Evolutionary conservation across 2,329 filamentous ascomycete species (phyloP), one percentile per base, ranked within the genome.

Genomic region (Stagonosporopsis tanaceti): DNA sequence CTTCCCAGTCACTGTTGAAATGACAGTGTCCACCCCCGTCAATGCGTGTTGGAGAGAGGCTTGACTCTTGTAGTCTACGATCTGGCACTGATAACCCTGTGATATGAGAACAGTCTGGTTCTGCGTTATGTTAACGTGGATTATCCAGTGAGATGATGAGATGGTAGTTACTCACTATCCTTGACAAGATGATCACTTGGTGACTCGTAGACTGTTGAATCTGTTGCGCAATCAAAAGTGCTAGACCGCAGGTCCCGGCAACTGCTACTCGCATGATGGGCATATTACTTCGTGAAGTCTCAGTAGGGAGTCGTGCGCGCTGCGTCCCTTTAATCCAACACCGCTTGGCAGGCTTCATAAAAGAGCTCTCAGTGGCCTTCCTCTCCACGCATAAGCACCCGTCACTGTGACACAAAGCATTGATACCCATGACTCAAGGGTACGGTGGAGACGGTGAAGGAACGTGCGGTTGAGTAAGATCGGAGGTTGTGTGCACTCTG

Each of bases 21-120:
- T 89, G 65, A 92, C 85, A 11, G 91, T 83, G 73, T 93, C 88
- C 39, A 91, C 84, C 9, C 90, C 90, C 55, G 84, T 83, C n/a
- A 93, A 82, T 8, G 85, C 83, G 71, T 87, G 91, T 14, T 80
- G 80, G 25, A 93, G 81, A 39, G 82, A 82, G 1, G 82, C 78
- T 30, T 81, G 74, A 60, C 86, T 79, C 61, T 81, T 76, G 72
- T 92, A 93, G 77, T 92, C 81, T n/a, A 92, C 87, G 38, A 85
- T 79, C 53, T 87, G 80, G 44, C 91, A 85, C 73, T 92, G 89
- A 64, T 89, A 88, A 42, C 82, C 85, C 57, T 82, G 80, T 12
- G 78, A 71, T 42, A 80, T 79, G 53, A 88, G 82, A 58, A 84
- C 81, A 35, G 84, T 79, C 64, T 86, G 84, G 42, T 76, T 68